A percentile compares a stretch with the other conserved stretches of the same genome.
Evolutionary conservation across 2,329 filamentous ascomycete species (phyloP).

Genomic region (Zymoseptoria tritici): DNA sequence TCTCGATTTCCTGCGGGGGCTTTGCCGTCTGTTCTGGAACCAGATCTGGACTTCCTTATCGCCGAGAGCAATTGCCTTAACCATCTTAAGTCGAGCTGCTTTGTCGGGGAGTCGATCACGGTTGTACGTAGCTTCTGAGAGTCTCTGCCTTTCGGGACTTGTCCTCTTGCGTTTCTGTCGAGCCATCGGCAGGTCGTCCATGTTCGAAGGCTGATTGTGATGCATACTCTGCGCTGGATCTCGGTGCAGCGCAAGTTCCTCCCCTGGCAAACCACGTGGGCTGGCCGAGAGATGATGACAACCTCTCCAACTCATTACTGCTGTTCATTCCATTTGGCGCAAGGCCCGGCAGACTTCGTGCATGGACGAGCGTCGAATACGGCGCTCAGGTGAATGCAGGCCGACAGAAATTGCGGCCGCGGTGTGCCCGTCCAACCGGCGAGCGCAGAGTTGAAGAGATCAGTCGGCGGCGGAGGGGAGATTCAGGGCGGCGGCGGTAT

Average conservation of each 20-base stretch:
- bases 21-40: constrained; percentile 94
- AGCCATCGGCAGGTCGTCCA: constrained; percentile 53
- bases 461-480: too few species aligned
- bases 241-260: not conserved
- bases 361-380: too few species aligned
- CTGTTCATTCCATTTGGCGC: too few species aligned
- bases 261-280: not conserved
- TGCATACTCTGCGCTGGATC: not conserved
- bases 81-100: constrained; percentile 73
- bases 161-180: constrained; percentile 56
- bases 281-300: not conserved
- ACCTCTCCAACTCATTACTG: too few species aligned
- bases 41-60: constrained; percentile 99
- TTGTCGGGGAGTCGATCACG: constrained; percentile 90
- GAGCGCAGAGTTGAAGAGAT: too few species aligned
- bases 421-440: too few species aligned
- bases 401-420: too few species aligned
- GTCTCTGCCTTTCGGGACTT: constrained; percentile 76
- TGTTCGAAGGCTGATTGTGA: constrained; percentile 34
- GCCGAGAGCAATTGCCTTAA: constrained; percentile 75
- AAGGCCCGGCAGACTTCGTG: too few species aligned
- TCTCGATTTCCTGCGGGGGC: constrained; percentile 80
- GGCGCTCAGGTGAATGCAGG: too few species aligned
- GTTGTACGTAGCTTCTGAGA: constrained; percentile 79
- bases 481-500: too few species aligned